A percentile compares a stretch with the other conserved stretches of the same genome.
Conservation (phyloP, 2,329 filamentous ascomycete genomes). For the Fusarium setosum region DNA sequence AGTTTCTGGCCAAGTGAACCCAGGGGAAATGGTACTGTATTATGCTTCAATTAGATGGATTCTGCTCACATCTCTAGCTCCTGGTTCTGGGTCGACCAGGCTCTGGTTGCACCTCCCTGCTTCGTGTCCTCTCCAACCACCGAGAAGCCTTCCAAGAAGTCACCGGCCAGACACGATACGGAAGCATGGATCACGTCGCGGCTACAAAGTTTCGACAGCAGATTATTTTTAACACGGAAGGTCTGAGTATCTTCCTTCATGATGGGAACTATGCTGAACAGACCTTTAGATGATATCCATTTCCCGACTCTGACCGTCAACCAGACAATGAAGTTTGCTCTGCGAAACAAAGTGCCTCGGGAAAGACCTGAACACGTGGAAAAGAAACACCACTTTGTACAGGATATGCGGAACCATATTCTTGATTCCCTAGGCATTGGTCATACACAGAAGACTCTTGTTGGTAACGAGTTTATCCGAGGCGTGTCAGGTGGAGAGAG, state of each 20-base stretch:
- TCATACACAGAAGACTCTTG: constrained; percentile 69
- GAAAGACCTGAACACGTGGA: constrained; percentile 54
- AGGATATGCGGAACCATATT: constrained; percentile 46
- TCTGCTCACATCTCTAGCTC: constrained; percentile 26
- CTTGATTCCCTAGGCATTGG: constrained; percentile 72
- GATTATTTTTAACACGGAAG: constrained; percentile 49
- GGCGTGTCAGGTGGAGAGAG: constrained; percentile 69
- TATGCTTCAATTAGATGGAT: background rate
- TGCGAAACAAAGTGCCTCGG: constrained; percentile 69
- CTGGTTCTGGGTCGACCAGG: constrained; percentile 48
- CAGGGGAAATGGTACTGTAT: constrained; percentile 54
- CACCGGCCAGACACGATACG: constrained; percentile 41
- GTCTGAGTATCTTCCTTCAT: background rate
- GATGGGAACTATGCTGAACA: too few species aligned
- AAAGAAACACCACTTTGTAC: constrained; percentile 44
- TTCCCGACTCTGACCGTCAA: constrained; percentile 74
- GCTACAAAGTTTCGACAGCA: constrained; percentile 43
- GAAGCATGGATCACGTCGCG: constrained; percentile 38
- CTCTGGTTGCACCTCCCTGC: constrained; percentile 46
- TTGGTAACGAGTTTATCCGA: constrained; percentile 75
- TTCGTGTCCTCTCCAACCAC: constrained; percentile 46
- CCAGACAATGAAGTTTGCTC: constrained; percentile 72
- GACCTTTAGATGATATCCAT: constrained; percentile 63
- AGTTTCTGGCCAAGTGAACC: constrained; percentile 47
- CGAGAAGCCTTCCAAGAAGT: constrained; percentile 44